Evolutionary conservation across 139 green algal genomes (phyloP), one percentile per base, ranked within the genome.

Genomic region (Coccomyxa sp.): DNA sequence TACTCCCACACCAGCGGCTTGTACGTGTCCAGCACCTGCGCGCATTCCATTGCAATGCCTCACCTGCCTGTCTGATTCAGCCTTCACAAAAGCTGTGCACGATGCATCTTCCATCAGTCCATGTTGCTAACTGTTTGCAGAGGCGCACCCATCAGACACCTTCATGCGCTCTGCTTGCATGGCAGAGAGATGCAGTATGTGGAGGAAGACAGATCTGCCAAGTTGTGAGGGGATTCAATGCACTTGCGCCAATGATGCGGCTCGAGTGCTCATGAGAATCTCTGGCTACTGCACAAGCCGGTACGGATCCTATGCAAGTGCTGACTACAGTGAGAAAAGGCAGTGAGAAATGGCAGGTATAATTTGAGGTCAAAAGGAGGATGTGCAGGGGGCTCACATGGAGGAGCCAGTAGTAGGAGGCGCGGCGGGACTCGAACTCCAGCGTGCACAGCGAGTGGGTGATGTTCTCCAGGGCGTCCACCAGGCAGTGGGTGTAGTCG

Each of bases 401-500:
- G 7, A 91, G 83, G 34, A 91, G 83, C 96, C 96, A 99, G 86
- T 97, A 99, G 89, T 99, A 99, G n/a, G 90, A 95, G n/a, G 96
- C 96, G 31, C 97, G 87, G 7, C 97, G 85, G 5, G 89, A 86
- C 88, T 98, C 95, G 87, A 99, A 99, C 87, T 99, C 97, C 55
- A 99, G 88, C 10, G 97, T 99, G 89, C 97, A 99, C 80, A 99
- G 87, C 7, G 96, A 99, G 88, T 99, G 96, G 0, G 94, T 97
- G 82, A 99, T 94, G 89, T 99, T 93, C 85, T 99, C 96, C n/a
- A 99, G 78, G 0, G 90, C 83, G 86, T 99, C 96, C 79, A 97
- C 95, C 35, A 99, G 72, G 90, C 96, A 99, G 89, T 99, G 96
- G 2, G 96, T 99, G 93, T 94, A 99, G 92, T 99, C 96, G 81